Evolutionary conservation across 108 stramenopile species (phyloP), one percentile per base, ranked within the genome.

Genomic region (Schizochytrium sp.): DNA sequence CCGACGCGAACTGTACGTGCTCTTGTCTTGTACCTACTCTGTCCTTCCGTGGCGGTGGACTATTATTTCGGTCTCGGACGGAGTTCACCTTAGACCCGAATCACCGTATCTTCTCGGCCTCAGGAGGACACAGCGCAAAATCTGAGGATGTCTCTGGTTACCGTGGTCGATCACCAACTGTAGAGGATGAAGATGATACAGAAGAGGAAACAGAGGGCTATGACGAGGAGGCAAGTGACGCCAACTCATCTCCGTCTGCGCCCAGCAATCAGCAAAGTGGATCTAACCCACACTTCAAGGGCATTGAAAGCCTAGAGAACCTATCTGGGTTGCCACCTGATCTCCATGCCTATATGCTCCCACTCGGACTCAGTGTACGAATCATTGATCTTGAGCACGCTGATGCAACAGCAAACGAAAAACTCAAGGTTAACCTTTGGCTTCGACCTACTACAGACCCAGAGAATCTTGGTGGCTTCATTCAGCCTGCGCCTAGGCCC

Each of bases 401-500:
- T 8, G 76, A 83, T 38, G 28, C 38, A 38, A 53, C 47, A 42
- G n/a, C 76, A 10, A 49, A n/a, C 53, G 76, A 49, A 55, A 47
- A 55, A 13, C 76, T 83, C 50, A 83, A 83, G 50, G 50, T 83
- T n/a, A 83, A 55, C 28, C 53, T 83, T 55, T 55, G 76, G 76
- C 49, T 55, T 38, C 47, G 76, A 17, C 76, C 50, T 5, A 49
- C 5, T 83, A n/a, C 76, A 2, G 76, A 83, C 47, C 76, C 76
- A 7, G 76, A 83, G 15, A 83, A 83, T 28, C 28, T 83, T 40
- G n/a, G 28, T 28, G 76, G 76, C 15, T 83, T 38, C 76, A 49
- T 83, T 10, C 47, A n/a, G 76, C 50, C 53, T 40, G 28, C 76
- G 50, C 76, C 76, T 10, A 17, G 53, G 5, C 76, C 76, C 38